These are phyloP conservation scores for Candida sp. DNA, from an alignment of 1,139 yeast species.

Conservation along the genomic window DNA sequence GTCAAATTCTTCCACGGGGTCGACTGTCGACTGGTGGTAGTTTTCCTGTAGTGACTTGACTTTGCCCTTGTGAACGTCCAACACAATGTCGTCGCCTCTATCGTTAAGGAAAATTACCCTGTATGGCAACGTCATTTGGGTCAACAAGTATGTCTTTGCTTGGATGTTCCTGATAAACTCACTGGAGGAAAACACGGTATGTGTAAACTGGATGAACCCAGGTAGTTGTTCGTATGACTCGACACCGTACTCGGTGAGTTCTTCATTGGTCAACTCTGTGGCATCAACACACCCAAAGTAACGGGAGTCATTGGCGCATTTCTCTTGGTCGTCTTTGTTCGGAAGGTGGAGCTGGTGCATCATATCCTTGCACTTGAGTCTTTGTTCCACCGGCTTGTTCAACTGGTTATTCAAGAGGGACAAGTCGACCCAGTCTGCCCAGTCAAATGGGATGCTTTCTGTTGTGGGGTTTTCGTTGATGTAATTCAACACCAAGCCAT, in stretches of 20 bases:
- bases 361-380: conserved; percentile 22
- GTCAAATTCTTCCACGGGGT: conserved; percentile 16
- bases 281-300: conserved; percentile 19
- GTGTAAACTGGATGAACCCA: conserved; percentile 19
- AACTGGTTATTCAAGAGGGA: conserved; percentile 43
- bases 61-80: conserved; percentile 9
- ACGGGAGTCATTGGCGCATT: conserved; percentile 4
- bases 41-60: neutral
- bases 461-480: neutral
- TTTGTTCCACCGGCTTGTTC: conserved; percentile 18
- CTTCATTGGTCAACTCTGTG: conserved; percentile 18
- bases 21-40: conserved; percentile 5
- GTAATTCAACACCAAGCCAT: conserved; percentile 8
- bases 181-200: conserved; percentile 18
- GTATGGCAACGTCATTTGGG: conserved; percentile 24
- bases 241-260: conserved; percentile 19
- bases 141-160: conserved; percentile 24
- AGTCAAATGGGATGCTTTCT: conserved; percentile 34
- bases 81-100: conserved; percentile 19
- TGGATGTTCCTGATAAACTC: conserved; percentile 25
- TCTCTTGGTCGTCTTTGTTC: neutral
- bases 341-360: conserved; percentile 6
- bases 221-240: conserved; percentile 21
- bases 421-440: conserved; percentile 30
- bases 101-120: conserved; percentile 24